Evolutionary conservation across 306 rosid species (phyloP), one percentile per base, ranked within the genome.

Genomic region (Begonia fuchsioides): DNA sequence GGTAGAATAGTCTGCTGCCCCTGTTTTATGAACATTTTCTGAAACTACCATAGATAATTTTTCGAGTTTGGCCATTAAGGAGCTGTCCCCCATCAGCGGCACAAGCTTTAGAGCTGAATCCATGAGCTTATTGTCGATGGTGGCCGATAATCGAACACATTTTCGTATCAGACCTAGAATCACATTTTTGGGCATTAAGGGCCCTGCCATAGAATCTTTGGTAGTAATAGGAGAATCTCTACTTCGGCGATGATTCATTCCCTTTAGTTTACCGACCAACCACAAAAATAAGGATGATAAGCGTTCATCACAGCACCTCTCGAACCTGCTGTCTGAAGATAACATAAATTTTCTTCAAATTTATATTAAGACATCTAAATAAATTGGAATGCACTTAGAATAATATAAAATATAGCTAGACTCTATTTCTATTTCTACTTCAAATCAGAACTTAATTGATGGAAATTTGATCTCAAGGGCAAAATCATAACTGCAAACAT

Each of bases 281-380:
- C 96, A 85, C 14, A 65, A 60, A 62, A 92, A 92, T 68, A 85
- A 66, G 68, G 75, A 73, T 58, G 86, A 70, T 38, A 85, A 83
- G 49, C 57, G 68, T 54, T 71, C 63, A 49, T 62, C 64, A 58
- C 44, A 73, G 53, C 35, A 17, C 54, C 62, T 51, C 60, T 45
- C 70, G 53, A 53, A n/a, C 61, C 57, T 54, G 3, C 52, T n/a
- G 53, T 57, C 68, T 40, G 79, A 55, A 32, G 73, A 44, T 50
- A 57, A 45, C 45, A 44, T 15, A 50, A 59, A 47, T 61, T 46
- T 46, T 65, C 94, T 83, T 39, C 60, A 59, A 32, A 13, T 51
- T 12, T n/a, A 54, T 38, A 53, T 32, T 26, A 26, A 26, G 35
- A 26, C 7, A 26, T 26, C 35, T 26, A 26, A 26, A 26, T 26